Evolutionary conservation across 805 yeast genomes (phyloP), one percentile per base, ranked within the genome.

Genomic region (Metschnikowia kunwiensis): DNA sequence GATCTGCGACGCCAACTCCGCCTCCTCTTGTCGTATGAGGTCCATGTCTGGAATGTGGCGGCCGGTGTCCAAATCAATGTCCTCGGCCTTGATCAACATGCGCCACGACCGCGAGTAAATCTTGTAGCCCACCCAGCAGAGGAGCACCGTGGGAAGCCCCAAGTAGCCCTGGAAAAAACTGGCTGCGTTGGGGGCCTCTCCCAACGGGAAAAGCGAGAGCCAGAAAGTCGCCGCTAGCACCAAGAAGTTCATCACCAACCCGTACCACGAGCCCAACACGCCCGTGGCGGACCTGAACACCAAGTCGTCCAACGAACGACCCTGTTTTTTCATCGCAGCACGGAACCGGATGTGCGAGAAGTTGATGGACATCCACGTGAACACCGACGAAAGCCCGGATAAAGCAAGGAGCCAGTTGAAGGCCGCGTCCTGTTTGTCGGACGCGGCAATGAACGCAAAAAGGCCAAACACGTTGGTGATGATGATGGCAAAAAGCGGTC

Each of bases 281-380:
- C 77, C 79, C 7, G 77, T 76, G n/a, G 61, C 48, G 22, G 82
- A 64, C 31, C 58, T 58, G 58, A 70, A 80, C 2, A 82, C 82
- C 35, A 80, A 62, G 24, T 77, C 81, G 8, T 57, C 63, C 18
- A 64, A 37, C 3, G 65, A 42, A 38, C 71, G 59, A 16, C 75
- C 76, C 42, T 32, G 77, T 40, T 51, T 48, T 41, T 57, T 61
- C 58, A 67, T 60, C 5, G 67, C 70, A 8, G 46, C 48, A 50
- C 73, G 57, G 47, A 67, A 67, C 42, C 73, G 53, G 32, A 65
- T 52, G 40, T 66, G 72, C 18, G 71, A 63, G 18, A 62, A 40
- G 43, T 68, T 62, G 44, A 65, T 65, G 17, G 65, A 61, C 36
- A 60, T 55, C 73, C 73, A 67, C n/a, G 70, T 66, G 47, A 67